Evolutionary conservation across 208 protist species (phyloP), one percentile per base, ranked within the genome.

Genomic region (Crithidia fasciculata): DNA sequence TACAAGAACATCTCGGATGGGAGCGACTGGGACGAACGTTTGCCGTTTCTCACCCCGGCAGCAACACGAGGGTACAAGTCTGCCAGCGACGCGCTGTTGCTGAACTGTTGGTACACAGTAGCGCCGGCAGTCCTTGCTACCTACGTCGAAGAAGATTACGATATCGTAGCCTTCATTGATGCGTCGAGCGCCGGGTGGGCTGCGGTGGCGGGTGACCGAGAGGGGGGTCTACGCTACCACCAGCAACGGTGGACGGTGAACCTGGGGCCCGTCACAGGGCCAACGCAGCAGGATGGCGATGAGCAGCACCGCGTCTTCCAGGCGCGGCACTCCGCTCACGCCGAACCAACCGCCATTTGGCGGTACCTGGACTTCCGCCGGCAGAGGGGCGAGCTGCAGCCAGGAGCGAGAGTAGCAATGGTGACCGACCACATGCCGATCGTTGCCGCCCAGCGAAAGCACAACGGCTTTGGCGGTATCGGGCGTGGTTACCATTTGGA

Each of bases 161-260:
- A 59, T 40, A 7, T 59, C 8, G 55, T 59, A 10, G 28, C 4
- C 8, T 59, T 59, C 55, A 59, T 59, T 28, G 19, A 59, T 2
- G 55, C 55, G 19, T 59, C 55, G 55, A 59, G 55, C 55, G 55
- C 55, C 8, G 55, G 55, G 10, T 59, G 55, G 55, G 55, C 19
- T 5, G 55, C 55, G 8, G 55, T 59, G 6, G 55, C 16, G 18
- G 13, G 55, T 8, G 28, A 59, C 28, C 19, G 28, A 7, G 55
- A 59, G 8, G 55, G 6, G 28, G 6, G 55, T 4, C 55, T 59
- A 28, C 55, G 16, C 16, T 59, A 59, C 28, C 55, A 59, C 55
- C 55, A 59, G 28, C 55, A 59, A 28, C 55, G 55, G 16, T 59
- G 55, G 55, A 59, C 55, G 28, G 55, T 59, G 55, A 59, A 59